phyloP scores from a whole-genome alignment of 179 eudicot genomes.

The Silene coronaria region DNA sequence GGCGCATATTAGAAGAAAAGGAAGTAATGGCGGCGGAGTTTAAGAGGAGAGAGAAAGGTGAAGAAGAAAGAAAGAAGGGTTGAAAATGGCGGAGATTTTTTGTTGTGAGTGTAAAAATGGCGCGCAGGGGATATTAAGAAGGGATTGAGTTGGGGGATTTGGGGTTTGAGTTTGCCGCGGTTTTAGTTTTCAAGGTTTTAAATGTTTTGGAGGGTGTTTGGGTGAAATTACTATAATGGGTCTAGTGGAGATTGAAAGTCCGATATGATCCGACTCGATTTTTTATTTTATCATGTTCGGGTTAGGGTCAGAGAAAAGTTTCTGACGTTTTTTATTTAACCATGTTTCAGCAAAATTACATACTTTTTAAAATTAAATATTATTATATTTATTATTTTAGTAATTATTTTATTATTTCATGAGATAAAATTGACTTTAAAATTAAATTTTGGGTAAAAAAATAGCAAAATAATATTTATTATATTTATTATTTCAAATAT shows the following conservation, averaged over 20 bases:
- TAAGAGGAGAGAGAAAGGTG: conserved; percentile 15
- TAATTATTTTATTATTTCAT: too few species aligned
- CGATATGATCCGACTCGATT: too few species aligned
- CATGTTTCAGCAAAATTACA: too few species aligned
- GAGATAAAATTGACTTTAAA: too few species aligned
- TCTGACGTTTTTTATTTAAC: too few species aligned
- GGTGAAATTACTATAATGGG: conserved; percentile 15
- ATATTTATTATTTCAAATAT: too few species aligned
- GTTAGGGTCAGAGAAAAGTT: too few species aligned
- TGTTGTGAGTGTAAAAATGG: background rate
- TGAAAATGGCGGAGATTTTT: background rate
- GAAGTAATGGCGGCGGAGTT: background rate
- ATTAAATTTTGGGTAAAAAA: too few species aligned
- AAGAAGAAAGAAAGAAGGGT: conserved; percentile 6
- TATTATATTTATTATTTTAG: too few species aligned
- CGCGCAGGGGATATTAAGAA: conserved; percentile 18
- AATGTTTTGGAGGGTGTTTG: background rate
- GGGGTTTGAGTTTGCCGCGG: conserved; percentile 17
- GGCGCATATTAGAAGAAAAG: conserved; percentile 38
- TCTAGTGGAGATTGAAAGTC: background rate
- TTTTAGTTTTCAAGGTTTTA: conserved; percentile 9
- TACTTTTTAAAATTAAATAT: too few species aligned
- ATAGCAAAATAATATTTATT: too few species aligned
- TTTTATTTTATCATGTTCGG: too few species aligned
- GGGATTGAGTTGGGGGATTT: background rate